Conservation (phyloP, 306 rosid species). For the Dicorynia guianensis region DNA sequence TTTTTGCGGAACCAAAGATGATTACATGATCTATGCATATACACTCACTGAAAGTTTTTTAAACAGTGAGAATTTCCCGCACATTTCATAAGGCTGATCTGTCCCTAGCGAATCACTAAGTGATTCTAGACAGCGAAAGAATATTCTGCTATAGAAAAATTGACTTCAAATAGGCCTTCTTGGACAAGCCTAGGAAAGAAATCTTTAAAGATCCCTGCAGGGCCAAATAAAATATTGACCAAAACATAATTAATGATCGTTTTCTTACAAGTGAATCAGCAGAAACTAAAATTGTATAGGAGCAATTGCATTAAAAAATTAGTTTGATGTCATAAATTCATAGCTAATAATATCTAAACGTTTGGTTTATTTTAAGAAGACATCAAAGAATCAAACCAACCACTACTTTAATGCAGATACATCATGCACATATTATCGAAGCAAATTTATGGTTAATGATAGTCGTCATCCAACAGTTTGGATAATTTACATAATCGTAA, state of each 20-base stretch:
- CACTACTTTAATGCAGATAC: background rate
- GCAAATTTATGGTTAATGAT: background rate
- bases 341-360: background rate
- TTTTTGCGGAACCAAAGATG: no score
- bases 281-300: background rate
- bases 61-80: background rate
- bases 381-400: background rate
- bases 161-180: conserved; percentile 28
- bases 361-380: background rate
- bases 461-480: background rate
- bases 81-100: no score
- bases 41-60: no score
- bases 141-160: conserved; percentile 17
- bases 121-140: no score
- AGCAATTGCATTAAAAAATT: background rate
- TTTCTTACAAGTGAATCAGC: conserved; percentile 20
- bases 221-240: conserved; percentile 14
- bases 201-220: conserved; percentile 30
- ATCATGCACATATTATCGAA: background rate
- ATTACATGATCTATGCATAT: no score
- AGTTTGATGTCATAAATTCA: no score
- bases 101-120: no score
- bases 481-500: background rate
- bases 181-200: conserved; percentile 14
- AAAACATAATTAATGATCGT: conserved; percentile 16